These are phyloP conservation scores for Rosellinia necatrix DNA, from an alignment of 2,329 filamentous ascomycete species.

Conservation along the genomic window DNA sequence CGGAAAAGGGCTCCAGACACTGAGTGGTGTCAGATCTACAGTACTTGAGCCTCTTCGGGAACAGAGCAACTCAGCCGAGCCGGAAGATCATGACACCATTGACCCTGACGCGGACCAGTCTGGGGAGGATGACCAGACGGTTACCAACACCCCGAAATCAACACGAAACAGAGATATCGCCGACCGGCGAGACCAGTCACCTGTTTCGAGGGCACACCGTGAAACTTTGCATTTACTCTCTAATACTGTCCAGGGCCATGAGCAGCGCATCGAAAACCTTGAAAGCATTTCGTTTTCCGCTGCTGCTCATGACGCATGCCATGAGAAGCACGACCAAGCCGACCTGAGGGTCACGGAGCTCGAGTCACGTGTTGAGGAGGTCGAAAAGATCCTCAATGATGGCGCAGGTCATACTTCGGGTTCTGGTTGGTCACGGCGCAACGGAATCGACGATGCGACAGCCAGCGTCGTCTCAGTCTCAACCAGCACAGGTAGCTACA, in stretches of 20 bases:
- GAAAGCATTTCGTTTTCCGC: slow-evolving; percentile 73
- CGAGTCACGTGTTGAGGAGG: slow-evolving; percentile 65
- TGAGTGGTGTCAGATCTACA: slow-evolving; percentile 48
- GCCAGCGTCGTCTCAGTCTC: slow-evolving; percentile 53
- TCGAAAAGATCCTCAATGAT: slow-evolving; percentile 59
- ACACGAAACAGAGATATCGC: slow-evolving; percentile 30
- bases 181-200: slow-evolving; percentile 30
- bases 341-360: slow-evolving; percentile 72
- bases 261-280: slow-evolving; percentile 67
- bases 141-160: slow-evolving; percentile 42
- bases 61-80: slow-evolving; percentile 29
- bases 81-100: slow-evolving; percentile 28
- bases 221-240: slow-evolving; percentile 52
- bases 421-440: slow-evolving; percentile 42
- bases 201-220: slow-evolving; percentile 34
- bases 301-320: slow-evolving; percentile 68
- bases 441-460: slow-evolving; percentile 49
- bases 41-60: slow-evolving; percentile 41
- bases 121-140: slow-evolving; percentile 37
- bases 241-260: slow-evolving; percentile 63
- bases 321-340: slow-evolving; percentile 68
- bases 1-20: slow-evolving; percentile 60
- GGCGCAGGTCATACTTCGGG: slow-evolving; percentile 47
- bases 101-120: slow-evolving; percentile 31
- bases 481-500: slow-evolving; percentile 47